Base-by-base conservation (phyloP, 768 basidiomycete genomes). In the Collybia nuda region DNA sequence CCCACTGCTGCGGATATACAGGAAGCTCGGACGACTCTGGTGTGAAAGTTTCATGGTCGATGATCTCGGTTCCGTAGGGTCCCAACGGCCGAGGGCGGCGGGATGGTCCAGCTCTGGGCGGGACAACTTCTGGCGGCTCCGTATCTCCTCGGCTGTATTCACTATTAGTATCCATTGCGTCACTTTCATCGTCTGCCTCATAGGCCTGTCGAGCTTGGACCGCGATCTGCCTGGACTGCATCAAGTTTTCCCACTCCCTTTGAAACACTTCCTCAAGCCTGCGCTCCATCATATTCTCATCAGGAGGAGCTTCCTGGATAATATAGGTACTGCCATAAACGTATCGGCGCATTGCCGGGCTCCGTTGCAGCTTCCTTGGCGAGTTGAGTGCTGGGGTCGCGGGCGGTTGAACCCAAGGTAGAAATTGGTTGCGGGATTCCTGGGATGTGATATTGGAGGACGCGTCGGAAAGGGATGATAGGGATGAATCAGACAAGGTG, bases 291-390 rank as follows among this genome's bases (percentile, higher is more conserved):
- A 37, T 47, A 6, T 18, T 24, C 17, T 47, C 46, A 3, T 39
- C 37, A 39, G n/a, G 28, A 12, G 15, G 37, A 23, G 23, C 39
- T 29, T n/a, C 28, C 46, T 26, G 37, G 46, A 17, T 36, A 15
- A 39, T 24, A 39, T 18, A 37, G 22, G 46, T 39, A 23, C 46
- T 39, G 8, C 39, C 46, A 11, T 28, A 18, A n/a, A 39, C 37
- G 23, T 39, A 47, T n/a, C 46, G 37, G 5, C 19, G 37, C 17
- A 38, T 38, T 6, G 17, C 21, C 22, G 46, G 37, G 22, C 36
- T 47, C 28, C 46, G 46, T 15, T 39, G 37, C 12, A 47, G 46
- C 23, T 47, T 47, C 46, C n/a, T 47, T 17, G 46, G 46, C 32
- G 32, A 32, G 32, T 32, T 32, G 12, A 11, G 32, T 32, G 14